phyloP scores from a whole-genome alignment of 2,329 filamentous ascomycete genomes.

The Xylaria sp. region DNA sequence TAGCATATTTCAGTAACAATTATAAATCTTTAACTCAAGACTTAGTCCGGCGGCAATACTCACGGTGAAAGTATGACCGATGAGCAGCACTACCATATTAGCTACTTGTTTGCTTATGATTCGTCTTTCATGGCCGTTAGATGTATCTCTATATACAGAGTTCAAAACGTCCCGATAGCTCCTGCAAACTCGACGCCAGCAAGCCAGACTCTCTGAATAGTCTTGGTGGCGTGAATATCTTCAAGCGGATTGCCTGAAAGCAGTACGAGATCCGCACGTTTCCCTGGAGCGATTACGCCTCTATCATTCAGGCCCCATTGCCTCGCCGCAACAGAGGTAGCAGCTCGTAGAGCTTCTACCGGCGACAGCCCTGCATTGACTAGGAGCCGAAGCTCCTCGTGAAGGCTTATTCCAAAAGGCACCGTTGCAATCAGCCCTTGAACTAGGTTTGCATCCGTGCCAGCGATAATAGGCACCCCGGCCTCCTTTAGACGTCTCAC shows the following conservation, averaged over 20 bases:
- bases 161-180: conserved; percentile 27
- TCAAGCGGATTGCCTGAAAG: conserved; percentile 26
- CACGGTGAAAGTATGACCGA: neutral
- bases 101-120: too few species aligned
- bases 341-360: conserved; percentile 22
- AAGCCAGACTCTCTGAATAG: conserved; percentile 31
- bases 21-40: neutral
- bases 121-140: neutral
- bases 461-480: conserved; percentile 31
- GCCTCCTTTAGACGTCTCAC: conserved; percentile 29
- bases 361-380: conserved; percentile 31
- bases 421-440: conserved; percentile 18
- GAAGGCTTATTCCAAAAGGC: conserved; percentile 29
- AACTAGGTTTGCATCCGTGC: conserved; percentile 30
- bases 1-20: neutral
- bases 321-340: conserved; percentile 26
- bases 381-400: conserved; percentile 31
- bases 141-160: too few species aligned
- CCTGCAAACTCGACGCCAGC: conserved; percentile 31
- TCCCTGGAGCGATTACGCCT: conserved; percentile 24
- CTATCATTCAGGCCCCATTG: conserved; percentile 30
- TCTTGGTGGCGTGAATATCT: conserved; percentile 23
- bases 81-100: neutral
- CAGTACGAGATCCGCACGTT: conserved; percentile 34
- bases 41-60: neutral